A percentile compares a stretch with the other conserved stretches of the same genome.
phyloP scores from a whole-genome alignment of 768 basidiomycete genomes.

The Zangia roseola region DNA sequence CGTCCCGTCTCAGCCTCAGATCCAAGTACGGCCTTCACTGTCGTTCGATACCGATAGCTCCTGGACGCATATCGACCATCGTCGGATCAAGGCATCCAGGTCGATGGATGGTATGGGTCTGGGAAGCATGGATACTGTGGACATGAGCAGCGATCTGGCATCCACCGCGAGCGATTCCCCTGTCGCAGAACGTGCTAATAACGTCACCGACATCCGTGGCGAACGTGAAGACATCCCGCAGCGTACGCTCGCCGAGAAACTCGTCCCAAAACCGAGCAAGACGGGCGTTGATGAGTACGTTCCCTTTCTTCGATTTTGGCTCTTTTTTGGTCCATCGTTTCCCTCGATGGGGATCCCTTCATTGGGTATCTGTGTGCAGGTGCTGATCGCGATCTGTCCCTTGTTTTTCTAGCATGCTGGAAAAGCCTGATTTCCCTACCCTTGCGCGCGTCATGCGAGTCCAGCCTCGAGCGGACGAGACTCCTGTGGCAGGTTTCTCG shows the following conservation, averaged over 20 bases:
- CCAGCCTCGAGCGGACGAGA: slow-evolving; percentile 52
- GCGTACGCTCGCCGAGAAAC: slow-evolving; percentile 57
- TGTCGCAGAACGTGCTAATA: slow-evolving; percentile 32
- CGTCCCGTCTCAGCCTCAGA: slow-evolving; percentile 25
- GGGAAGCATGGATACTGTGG: slow-evolving; percentile 27
- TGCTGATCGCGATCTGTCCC: slow-evolving; percentile 2
- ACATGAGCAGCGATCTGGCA: slow-evolving; percentile 50
- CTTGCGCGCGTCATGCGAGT: slow-evolving; percentile 72
- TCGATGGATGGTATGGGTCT: slow-evolving; percentile 7
- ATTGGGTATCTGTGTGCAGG: background rate
- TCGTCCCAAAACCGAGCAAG: slow-evolving; percentile 62
- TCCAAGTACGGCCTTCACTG: slow-evolving; percentile 11
- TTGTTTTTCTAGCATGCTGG: slow-evolving; percentile 52
- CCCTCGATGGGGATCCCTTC: too few species aligned
- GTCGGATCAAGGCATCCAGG: slow-evolving; percentile 19
- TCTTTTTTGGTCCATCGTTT: background rate
- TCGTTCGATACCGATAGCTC: slow-evolving; percentile 53
- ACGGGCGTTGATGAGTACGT: slow-evolving; percentile 72
- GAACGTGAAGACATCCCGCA: slow-evolving; percentile 25
- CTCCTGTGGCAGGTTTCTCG: slow-evolving; percentile 63
- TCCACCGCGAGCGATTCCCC: slow-evolving; percentile 48
- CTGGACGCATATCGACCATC: slow-evolving; percentile 70
- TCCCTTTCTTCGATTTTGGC: background rate
- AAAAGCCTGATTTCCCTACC: slow-evolving; percentile 51
- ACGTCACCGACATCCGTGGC: slow-evolving; percentile 30